Evolutionary conservation across 2,329 filamentous ascomycete species (phyloP).

Genomic region (Penicillium oxalicum): DNA sequence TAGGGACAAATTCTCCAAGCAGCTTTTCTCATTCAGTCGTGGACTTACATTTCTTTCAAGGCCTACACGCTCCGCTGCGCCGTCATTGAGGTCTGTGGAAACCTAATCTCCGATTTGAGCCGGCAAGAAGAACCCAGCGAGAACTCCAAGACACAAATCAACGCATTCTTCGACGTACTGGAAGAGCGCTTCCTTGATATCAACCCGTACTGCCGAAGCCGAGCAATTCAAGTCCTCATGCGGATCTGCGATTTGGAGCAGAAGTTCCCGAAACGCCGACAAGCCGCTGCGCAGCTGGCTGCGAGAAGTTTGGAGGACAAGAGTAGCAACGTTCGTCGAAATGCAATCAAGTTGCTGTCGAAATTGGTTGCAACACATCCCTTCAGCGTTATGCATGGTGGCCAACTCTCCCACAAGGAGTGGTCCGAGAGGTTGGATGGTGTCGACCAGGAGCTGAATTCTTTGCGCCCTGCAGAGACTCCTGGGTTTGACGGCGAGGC

Average conservation of each 20-base stretch:
- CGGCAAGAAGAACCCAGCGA: slow-evolving; percentile 87
- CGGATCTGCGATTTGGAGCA: slow-evolving; percentile 90
- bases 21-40: neutral
- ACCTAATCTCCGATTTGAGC: slow-evolving; percentile 84
- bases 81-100: slow-evolving; percentile 93
- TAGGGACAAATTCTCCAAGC: slow-evolving; percentile 31
- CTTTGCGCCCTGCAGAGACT: slow-evolving; percentile 67
- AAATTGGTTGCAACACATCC: slow-evolving; percentile 90
- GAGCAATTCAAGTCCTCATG: slow-evolving; percentile 87
- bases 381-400: slow-evolving; percentile 85
- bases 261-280: slow-evolving; percentile 88
- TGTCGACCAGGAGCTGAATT: slow-evolving; percentile 74
- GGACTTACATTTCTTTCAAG: slow-evolving; percentile 34
- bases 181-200: slow-evolving; percentile 94
- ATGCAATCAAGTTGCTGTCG: slow-evolving; percentile 86
- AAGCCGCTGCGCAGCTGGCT: slow-evolving; percentile 80
- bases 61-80: slow-evolving; percentile 91
- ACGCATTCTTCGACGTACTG: slow-evolving; percentile 92
- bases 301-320: slow-evolving; percentile 90
- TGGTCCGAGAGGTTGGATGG: slow-evolving; percentile 78
- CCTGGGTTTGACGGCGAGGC: slow-evolving; percentile 65
- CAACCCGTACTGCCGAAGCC: slow-evolving; percentile 91
- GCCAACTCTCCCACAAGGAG: slow-evolving; percentile 74
- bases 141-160: slow-evolving; percentile 89
- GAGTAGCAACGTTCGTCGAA: slow-evolving; percentile 92